Conservation (phyloP, 2,329 filamentous ascomycete species). For the Cytospora chrysosperma region DNA sequence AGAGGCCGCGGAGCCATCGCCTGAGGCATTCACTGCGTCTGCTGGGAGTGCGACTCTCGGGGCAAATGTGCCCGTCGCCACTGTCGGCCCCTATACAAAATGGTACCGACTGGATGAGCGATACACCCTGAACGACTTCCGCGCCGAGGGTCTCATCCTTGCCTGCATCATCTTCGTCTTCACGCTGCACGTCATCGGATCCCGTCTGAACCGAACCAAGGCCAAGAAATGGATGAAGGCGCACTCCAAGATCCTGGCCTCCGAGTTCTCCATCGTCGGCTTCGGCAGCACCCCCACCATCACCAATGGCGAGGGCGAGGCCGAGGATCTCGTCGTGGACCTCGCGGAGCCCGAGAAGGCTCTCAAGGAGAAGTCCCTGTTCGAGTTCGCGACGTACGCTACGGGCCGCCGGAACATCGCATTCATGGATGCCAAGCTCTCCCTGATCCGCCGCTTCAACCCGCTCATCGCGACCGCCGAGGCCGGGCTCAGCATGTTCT, state of each 20-base stretch:
- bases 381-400: slow-evolving; percentile 84
- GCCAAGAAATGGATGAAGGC: slow-evolving; percentile 78
- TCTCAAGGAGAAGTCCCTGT: slow-evolving; percentile 83
- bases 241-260: slow-evolving; percentile 68
- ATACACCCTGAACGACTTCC: slow-evolving; percentile 79
- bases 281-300: slow-evolving; percentile 60
- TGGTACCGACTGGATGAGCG: slow-evolving; percentile 98
- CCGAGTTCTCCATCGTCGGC: slow-evolving; percentile 86
- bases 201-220: slow-evolving; percentile 74
- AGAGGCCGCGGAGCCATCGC: slow-evolving; percentile 67
- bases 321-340: slow-evolving; percentile 64
- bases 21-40: slow-evolving; percentile 47
- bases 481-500: slow-evolving; percentile 68
- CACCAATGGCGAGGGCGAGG: slow-evolving; percentile 36
- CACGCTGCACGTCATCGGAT: slow-evolving; percentile 77
- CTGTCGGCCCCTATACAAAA: slow-evolving; percentile 72
- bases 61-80: slow-evolving; percentile 45
- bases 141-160: slow-evolving; percentile 80
- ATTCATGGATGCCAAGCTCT: slow-evolving; percentile 82
- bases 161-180: slow-evolving; percentile 73
- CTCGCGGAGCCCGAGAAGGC: slow-evolving; percentile 38
- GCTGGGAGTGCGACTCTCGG: slow-evolving; percentile 48
- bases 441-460: slow-evolving; percentile 83
- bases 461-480: slow-evolving; percentile 65
- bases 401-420: slow-evolving; percentile 91